phyloP scores from a whole-genome alignment of 1,284 basidiomycete species.

The Boletellus deceptivus region DNA sequence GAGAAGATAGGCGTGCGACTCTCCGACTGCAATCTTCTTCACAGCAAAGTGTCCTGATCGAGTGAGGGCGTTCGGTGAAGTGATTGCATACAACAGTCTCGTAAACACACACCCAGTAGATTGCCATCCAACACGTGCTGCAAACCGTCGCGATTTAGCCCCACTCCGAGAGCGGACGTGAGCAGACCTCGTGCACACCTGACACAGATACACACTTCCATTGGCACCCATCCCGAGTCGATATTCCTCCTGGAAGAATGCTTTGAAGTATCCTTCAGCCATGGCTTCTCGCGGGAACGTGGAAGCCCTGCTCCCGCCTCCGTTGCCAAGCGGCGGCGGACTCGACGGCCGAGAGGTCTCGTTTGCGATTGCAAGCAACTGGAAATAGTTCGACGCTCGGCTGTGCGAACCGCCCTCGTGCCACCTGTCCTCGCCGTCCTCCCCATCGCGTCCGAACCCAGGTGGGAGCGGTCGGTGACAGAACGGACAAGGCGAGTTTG shows the following conservation, averaged over 20 bases:
- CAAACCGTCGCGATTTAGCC: slow-evolving; percentile 1
- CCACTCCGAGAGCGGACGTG: neutral
- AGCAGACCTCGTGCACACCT: slow-evolving; percentile 47
- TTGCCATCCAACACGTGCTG: slow-evolving; percentile 83
- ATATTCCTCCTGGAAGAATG: slow-evolving; percentile 87
- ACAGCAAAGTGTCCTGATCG: slow-evolving; percentile 78
- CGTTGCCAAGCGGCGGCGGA: slow-evolving; percentile 37
- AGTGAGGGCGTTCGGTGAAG: slow-evolving; percentile 17
- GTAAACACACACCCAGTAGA: slow-evolving; percentile 50
- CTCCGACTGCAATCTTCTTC: slow-evolving; percentile 93
- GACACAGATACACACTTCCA: slow-evolving; percentile 84
- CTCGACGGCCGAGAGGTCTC: slow-evolving; percentile 58
- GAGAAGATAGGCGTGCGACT: slow-evolving; percentile 80
- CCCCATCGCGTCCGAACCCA: slow-evolving; percentile 22
- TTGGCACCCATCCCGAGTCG: slow-evolving; percentile 90
- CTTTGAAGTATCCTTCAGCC: slow-evolving; percentile 81
- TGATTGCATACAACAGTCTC: neutral
- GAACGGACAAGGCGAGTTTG: slow-evolving; percentile 57
- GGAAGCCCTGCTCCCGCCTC: slow-evolving; percentile 20
- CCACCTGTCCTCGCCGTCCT: slow-evolving; percentile 23
- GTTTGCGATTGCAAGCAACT: slow-evolving; percentile 66
- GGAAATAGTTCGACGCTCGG: slow-evolving; percentile 71
- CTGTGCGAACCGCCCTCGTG: slow-evolving; percentile 37
- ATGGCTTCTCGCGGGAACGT: slow-evolving; percentile 63
- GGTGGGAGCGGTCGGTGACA: slow-evolving; percentile 60